Evolutionary conservation across 2,329 filamentous ascomycete species (phyloP), one percentile per base, ranked within the genome.

Genomic region (Sporothrix mexicana): DNA sequence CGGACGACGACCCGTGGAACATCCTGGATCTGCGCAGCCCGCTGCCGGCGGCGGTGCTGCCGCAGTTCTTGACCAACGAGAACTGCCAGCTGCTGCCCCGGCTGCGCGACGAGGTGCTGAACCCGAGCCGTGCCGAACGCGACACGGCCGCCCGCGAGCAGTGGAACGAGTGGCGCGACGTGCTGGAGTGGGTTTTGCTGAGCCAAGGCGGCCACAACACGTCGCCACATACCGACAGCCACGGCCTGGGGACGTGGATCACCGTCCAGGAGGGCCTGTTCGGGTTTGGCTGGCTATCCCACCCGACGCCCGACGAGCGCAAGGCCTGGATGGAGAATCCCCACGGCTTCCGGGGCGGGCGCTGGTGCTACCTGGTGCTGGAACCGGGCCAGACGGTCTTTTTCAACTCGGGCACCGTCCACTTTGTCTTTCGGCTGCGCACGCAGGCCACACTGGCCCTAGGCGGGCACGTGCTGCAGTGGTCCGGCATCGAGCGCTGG

Each of bases 181-280:
- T 81, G 49, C 71, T 79, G 3, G 76, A 80, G 66, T 81, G 79
- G 79, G 78, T 77, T 3, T 77, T 81, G 17, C 64, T 80, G 66
- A 79, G 78, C 2, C 76, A 81, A 73, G 80, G 80, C 45, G 80
- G 80, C 0, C 78, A 81, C 75, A 77, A 79, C 73, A 81, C 79
- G 12, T 77, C 78, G 12, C 79, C 79, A 12, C 78, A 81, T 59
- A 80, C 78, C 73, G 80, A 81, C 74, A 79, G 78, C 64, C 77
- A 81, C 70, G 79, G 80, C 13, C 77, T 79, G 59, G 76, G 75
- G n/a, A 81, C 79, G 2, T 81, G 79, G 79, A 80, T 81, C 71
- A 81, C 79, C 3, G 77, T 79, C 23, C 79, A 81, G 59, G 77
- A 78, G 55, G 78, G 77, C 9, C 75, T 77, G 13, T 79, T 80